phyloP scores from a whole-genome alignment of 2,329 filamentous ascomycete genomes.

The Rhynchosporium agropyri region DNA sequence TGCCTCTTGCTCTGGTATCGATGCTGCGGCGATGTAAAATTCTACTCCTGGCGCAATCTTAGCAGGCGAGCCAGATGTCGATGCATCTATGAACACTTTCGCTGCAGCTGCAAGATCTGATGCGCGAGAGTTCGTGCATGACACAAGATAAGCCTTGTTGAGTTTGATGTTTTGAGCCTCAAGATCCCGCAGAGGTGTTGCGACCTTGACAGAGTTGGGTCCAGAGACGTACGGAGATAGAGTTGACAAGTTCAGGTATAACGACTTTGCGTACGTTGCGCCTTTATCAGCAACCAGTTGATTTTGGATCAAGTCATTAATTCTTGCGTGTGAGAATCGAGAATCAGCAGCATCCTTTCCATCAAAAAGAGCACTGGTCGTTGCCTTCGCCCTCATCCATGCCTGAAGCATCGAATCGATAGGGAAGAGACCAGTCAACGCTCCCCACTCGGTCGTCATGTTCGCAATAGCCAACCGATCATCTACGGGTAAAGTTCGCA shows the following conservation, averaged over 20 bases:
- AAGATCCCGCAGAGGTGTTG: slow-evolving; percentile 75
- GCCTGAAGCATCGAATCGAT: slow-evolving; percentile 71
- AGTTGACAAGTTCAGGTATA: slow-evolving; percentile 81
- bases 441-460: slow-evolving; percentile 84
- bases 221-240: slow-evolving; percentile 83
- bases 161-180: slow-evolving; percentile 74
- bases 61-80: slow-evolving; percentile 60
- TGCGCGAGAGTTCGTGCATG: slow-evolving; percentile 83
- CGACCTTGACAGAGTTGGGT: slow-evolving; percentile 88
- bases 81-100: slow-evolving; percentile 79
- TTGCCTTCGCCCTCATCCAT: slow-evolving; percentile 80
- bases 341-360: slow-evolving; percentile 48
- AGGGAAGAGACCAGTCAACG: slow-evolving; percentile 74
- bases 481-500: slow-evolving; percentile 72
- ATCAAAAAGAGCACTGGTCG: slow-evolving; percentile 64
- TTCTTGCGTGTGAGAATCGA: slow-evolving; percentile 70
- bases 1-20: slow-evolving; percentile 70
- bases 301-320: slow-evolving; percentile 73
- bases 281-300: slow-evolving; percentile 71
- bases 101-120: slow-evolving; percentile 84
- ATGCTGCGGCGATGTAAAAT: slow-evolving; percentile 90
- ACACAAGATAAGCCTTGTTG: slow-evolving; percentile 84
- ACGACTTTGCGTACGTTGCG: slow-evolving; percentile 79
- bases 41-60: slow-evolving; percentile 77
- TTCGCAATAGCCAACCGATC: slow-evolving; percentile 74